These are phyloP conservation scores for Pythium apleroticum DNA, from an alignment of 352 stramenopile genomes.

Conservation along the genomic window DNA sequence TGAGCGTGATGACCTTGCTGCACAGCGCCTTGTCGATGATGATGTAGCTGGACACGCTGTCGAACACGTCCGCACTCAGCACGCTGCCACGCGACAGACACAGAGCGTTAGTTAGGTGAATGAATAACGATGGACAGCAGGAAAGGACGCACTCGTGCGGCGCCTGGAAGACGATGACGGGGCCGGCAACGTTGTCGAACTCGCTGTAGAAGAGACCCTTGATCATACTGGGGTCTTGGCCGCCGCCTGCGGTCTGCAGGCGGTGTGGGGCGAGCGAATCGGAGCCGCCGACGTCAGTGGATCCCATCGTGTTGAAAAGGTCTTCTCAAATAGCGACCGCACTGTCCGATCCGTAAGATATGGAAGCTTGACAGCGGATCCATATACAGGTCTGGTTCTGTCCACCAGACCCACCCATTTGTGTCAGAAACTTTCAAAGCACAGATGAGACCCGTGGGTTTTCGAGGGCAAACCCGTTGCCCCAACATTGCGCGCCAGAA, in stretches of 20 bases:
- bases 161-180: constrained; percentile 89
- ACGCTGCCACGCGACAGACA: constrained; percentile 38
- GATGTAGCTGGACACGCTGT: constrained; percentile 86
- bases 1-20: constrained; percentile 86
- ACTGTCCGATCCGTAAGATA: constrained; percentile 11
- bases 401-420: background rate
- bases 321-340: background rate
- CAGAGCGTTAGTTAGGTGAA: background rate
- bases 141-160: constrained; percentile 58
- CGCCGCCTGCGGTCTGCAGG: background rate
- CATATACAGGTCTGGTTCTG: constrained; percentile 12
- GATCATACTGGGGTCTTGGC: constrained; percentile 42
- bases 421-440: background rate
- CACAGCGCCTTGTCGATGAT: constrained; percentile 89
- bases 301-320: background rate
- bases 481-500: background rate
- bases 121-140: background rate
- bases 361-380: background rate
- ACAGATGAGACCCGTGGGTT: background rate
- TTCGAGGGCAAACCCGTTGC: background rate
- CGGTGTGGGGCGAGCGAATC: background rate
- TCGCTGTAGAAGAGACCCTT: constrained; percentile 91
- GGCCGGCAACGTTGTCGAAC: constrained; percentile 91
- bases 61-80: constrained; percentile 81
- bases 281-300: background rate